Conservation (phyloP, 768 basidiomycete species). For the Bullera alba region DNA sequence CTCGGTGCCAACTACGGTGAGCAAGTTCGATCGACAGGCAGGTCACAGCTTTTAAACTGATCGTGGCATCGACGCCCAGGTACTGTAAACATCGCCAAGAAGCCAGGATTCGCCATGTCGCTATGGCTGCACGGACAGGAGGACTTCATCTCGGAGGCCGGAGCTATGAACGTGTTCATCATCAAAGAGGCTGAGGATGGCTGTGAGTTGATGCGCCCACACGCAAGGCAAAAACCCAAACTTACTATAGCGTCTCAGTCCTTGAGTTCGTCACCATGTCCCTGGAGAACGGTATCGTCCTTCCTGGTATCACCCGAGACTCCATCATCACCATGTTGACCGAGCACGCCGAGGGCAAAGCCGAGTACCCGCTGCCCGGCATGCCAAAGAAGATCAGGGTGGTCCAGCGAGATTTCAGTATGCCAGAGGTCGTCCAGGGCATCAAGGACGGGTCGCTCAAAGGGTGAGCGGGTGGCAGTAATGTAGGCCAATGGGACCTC, state of each 20-base stretch:
- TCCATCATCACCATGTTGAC: slow-evolving; percentile 31
- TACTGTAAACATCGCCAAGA: slow-evolving; percentile 36
- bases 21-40: slow-evolving; percentile 5
- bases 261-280: slow-evolving; percentile 41
- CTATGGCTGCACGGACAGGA: slow-evolving; percentile 36
- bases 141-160: slow-evolving; percentile 38
- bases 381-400: slow-evolving; percentile 33
- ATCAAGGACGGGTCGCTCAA: slow-evolving; percentile 29
- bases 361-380: slow-evolving; percentile 23
- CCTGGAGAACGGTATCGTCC: slow-evolving; percentile 36
- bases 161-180: slow-evolving; percentile 39
- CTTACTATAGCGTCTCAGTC: slow-evolving; percentile 5
- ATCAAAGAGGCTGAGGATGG: slow-evolving; percentile 39
- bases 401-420: slow-evolving; percentile 35
- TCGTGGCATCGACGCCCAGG: slow-evolving; percentile 11
- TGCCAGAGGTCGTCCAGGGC: slow-evolving; percentile 31
- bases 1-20: slow-evolving; percentile 52
- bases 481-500: background rate
- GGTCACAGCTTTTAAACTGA: background rate
- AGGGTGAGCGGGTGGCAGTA: slow-evolving; percentile 17
- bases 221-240: background rate
- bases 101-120: slow-evolving; percentile 35
- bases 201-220: slow-evolving; percentile 12
- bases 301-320: slow-evolving; percentile 38
- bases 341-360: slow-evolving; percentile 24